Evolutionary conservation across 805 yeast species (phyloP), one percentile per base, ranked within the genome.

Genomic region (Pichia kluyveri): DNA sequence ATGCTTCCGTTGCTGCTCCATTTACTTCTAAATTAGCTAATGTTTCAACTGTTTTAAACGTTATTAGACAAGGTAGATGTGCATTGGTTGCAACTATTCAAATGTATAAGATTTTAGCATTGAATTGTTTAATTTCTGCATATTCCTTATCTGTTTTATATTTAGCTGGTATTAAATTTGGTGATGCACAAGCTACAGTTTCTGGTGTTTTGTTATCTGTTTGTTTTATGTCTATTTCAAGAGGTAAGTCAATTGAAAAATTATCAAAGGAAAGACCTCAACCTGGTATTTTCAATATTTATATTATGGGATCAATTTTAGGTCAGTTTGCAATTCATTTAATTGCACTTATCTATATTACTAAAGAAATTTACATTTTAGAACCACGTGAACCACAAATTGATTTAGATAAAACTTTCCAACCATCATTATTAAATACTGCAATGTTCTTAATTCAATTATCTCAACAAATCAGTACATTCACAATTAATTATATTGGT

Each of bases 1-100:
- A 93, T 69, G 99, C 99, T 14, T 90, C 97, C 26, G 96, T 95
- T 60, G 99, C 99, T 47, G 99, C 99, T 34, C 99, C 99, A 42
- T 88, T 93, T 67, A 93, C 99, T 18, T 90, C 98, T 26, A 93
- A 93, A 65, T 77, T 93, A 55, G 80, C 96, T 27, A 86, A 84
- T 60, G 99, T 93, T 32, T 78, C 90, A 47, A 83, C 99, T 48
- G 96, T 93, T 48, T 86, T 96, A 46, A 83, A 89, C 62, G 86
- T 93, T 55, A 79, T 93, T 56, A 89, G 99, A 69, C 97, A 93
- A 73, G 99, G 99, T 55, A 88, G 99, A 69, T 87, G 96, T 73
- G 96, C 99, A 8, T 75, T 93, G 56, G 96, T 93, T 41, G 87
- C 96, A 17, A 93, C 99, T 9, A 90, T 93, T 63, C 99, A 93